phyloP scores from a whole-genome alignment of 2,329 filamentous ascomycete species.

The Nothophoma quercina region DNA sequence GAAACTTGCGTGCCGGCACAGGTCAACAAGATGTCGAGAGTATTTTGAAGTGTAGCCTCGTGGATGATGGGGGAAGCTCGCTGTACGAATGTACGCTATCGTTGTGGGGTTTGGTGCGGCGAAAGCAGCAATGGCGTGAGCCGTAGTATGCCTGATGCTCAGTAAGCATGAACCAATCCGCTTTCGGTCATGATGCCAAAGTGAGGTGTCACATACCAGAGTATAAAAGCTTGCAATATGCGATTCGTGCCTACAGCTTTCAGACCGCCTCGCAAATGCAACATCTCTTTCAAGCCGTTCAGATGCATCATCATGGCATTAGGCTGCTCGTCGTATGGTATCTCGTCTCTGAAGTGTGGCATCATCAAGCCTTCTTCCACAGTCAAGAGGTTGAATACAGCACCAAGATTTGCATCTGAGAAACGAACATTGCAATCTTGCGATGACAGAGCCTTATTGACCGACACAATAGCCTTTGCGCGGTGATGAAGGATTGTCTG shows the following conservation, averaged over 20 bases:
- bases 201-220: constrained; percentile 44
- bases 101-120: constrained; percentile 43
- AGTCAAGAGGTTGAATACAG: constrained; percentile 49
- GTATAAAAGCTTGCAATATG: constrained; percentile 51
- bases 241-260: constrained; percentile 45
- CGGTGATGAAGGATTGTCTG: constrained; percentile 44
- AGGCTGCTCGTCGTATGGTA: constrained; percentile 35
- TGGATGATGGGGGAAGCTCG: constrained; percentile 39
- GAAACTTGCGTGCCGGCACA: constrained; percentile 40
- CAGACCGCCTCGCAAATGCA: constrained; percentile 46
- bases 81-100: constrained; percentile 38
- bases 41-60: constrained; percentile 38
- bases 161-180: constrained; percentile 47
- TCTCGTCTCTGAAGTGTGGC: constrained; percentile 29
- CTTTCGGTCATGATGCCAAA: constrained; percentile 23
- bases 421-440: constrained; percentile 35
- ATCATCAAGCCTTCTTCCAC: constrained; percentile 45
- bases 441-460: constrained; percentile 43
- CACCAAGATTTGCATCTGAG: constrained; percentile 49
- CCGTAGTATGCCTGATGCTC: constrained; percentile 50
- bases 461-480: constrained; percentile 42
- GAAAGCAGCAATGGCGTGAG: constrained; percentile 47
- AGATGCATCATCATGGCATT: constrained; percentile 45
- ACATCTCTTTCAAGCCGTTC: constrained; percentile 45
- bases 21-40: constrained; percentile 40